phyloP scores from a whole-genome alignment of 2,329 filamentous ascomycete species.

The Fusarium nurragi region DNA sequence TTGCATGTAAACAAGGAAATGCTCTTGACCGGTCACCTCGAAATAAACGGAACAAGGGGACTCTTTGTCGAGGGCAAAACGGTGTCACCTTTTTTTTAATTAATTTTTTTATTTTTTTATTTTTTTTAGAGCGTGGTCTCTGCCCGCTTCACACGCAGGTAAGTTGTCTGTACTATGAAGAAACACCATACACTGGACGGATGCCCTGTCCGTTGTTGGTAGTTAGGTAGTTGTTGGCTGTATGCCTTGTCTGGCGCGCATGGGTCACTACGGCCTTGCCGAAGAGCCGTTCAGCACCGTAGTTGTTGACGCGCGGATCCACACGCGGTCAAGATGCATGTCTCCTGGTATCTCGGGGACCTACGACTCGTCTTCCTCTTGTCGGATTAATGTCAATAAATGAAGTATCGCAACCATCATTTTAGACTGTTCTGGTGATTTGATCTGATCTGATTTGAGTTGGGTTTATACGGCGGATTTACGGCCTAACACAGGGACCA shows the following conservation, averaged over 20 bases:
- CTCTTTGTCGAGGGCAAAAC: too few relatives aligned
- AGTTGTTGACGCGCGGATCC: conserved; percentile 15
- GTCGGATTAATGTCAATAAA: conserved; percentile 1
- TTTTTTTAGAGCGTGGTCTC: too few relatives aligned
- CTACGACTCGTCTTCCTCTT: conserved; percentile 1
- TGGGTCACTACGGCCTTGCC: conserved; percentile 23
- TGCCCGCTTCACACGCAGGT: background rate
- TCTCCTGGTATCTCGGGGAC: conserved; percentile 5
- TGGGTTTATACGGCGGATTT: conserved; percentile 1
- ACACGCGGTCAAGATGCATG: conserved; percentile 5
- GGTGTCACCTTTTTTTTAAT: too few relatives aligned
- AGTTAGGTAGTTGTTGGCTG: background rate
- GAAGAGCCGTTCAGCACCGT: conserved; percentile 1
- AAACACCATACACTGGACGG: background rate
- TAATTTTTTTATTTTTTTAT: too few relatives aligned
- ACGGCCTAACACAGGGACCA: background rate
- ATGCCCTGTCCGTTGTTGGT: background rate
- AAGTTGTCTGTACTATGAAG: background rate
- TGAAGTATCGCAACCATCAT: background rate
- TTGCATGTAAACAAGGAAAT: background rate
- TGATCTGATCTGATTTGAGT: background rate
- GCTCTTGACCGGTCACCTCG: background rate
- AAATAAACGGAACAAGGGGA: background rate
- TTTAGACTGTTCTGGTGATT: conserved; percentile 1
- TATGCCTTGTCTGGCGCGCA: conserved; percentile 12